Evolutionary conservation across 2,329 filamentous ascomycete species (phyloP), one percentile per base, ranked within the genome.

Genomic region (Cercospora beticola): DNA sequence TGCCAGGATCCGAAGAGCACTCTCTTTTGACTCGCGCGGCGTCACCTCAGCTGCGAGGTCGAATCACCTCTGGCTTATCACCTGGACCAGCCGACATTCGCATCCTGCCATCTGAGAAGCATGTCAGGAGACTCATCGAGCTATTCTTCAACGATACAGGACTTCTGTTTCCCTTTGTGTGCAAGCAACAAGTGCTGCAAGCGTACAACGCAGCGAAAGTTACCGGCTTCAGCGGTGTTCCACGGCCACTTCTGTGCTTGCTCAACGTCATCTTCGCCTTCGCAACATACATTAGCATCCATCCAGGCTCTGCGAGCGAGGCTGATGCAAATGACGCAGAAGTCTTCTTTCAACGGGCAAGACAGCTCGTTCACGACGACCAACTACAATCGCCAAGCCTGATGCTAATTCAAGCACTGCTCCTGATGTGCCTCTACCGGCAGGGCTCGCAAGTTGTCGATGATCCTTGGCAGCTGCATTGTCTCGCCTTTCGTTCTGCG

Each of bases 111-210:
- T 18, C 49, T n/a, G 31, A 54, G 12, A 18, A 9, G n/a, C 49
- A 59, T 43, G 63, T 33, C 12, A 12, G 31, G 7, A 40, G 23
- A 5, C 40, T 65, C 16, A 65, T 59, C 31, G 54, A 58, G 30
- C 33, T 65, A 5, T 65, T 65, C 18, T 65, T 65, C 49, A 40
- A 36, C n/a, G 63, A 65, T n/a, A 65, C 63, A 5, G 63, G 63
- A 18, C 6, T 65, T 10, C 52, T 65, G 10, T 65, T 40, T 12
- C 63, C 63, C 10, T 65, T 57, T 9, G 36, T 65, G 1, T 65
- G 57, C 26, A 52, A 65, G 63, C 49, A 58, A 23, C 49, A 65
- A 30, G 63, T 65, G 21, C 31, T 65, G 5, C 10, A 26, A 9
- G 52, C 52, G 7, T 65, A 58, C 33, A 33, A 59, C 10, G 52